Evolutionary conservation across 2,329 filamentous ascomycete species (phyloP), one percentile per base, ranked within the genome.

Genomic region (Beauveria sp.): DNA sequence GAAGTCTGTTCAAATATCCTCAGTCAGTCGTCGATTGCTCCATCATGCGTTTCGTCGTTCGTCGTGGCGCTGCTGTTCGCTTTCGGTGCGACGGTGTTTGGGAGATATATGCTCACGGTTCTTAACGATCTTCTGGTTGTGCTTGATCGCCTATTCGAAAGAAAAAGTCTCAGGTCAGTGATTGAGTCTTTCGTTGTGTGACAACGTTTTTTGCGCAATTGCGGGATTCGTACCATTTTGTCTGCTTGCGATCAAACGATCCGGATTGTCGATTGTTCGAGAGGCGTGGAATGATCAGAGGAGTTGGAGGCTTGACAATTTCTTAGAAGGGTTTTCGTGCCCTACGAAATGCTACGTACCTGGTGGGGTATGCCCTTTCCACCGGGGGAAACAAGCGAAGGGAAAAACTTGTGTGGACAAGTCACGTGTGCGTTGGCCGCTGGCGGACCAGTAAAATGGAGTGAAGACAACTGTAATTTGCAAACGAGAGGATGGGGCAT

Each of bases 41-140:
- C n/a, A 67, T 76, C 68, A 76, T 53, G 18, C 22, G 22, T 50
- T 31, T 49, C 16, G 45, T 58, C 45, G 31, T 10, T 26, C 18
- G 28, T 49, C 28, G n/a, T 24, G 5, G 18, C 28, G 24, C 50
- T 46, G 55, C 71, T 66, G 67, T 66, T 64, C 63, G 63, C 46
- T 63, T 61, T 66, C 66, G 65, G 66, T 64, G 63, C 69, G 69
- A 60, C 67, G 54, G 65, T 56, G 62, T 62, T 69, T 65, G 62
- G 67, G 69, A 68, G 65, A 67, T 64, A 46, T 56, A 66, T 72
- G 75, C 88, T 84, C 83, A 91, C 89, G 93, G 88, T 96, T 96
- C 87, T 93, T 90, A 79, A 90, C 89, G 81, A 97, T 89, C 85
- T 93, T 90, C 86, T 97, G 92, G 85, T 98, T 98, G 90, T 97